phyloP scores from a whole-genome alignment of 805 yeast species.

The Blastobotrys muscicola region DNA sequence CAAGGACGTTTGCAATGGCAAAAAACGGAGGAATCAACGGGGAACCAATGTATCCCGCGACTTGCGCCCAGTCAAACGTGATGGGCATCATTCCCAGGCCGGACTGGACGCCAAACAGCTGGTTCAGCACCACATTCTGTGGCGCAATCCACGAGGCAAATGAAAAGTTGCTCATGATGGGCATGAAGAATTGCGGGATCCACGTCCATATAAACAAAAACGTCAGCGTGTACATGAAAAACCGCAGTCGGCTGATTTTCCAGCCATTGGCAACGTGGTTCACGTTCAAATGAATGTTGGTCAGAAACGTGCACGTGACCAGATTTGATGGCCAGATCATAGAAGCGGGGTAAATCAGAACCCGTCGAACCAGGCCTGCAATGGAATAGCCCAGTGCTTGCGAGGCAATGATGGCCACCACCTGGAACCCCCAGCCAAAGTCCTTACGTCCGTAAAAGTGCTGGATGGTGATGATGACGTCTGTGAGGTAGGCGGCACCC shows the following conservation, averaged over 20 bases:
- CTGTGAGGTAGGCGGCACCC: slow-evolving; percentile 48
- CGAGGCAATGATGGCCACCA: slow-evolving; percentile 43
- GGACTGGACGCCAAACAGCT: slow-evolving; percentile 49
- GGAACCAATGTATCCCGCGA: slow-evolving; percentile 46
- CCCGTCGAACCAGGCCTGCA: slow-evolving; percentile 52
- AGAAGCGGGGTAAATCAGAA: slow-evolving; percentile 54
- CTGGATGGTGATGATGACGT: slow-evolving; percentile 44
- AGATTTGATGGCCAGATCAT: slow-evolving; percentile 65
- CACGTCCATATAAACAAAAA: slow-evolving; percentile 44
- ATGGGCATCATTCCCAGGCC: slow-evolving; percentile 61
- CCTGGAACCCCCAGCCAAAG: slow-evolving; percentile 45
- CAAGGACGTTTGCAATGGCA: slow-evolving; percentile 35
- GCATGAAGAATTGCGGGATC: slow-evolving; percentile 53
- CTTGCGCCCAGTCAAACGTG: slow-evolving; percentile 61
- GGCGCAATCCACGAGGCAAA: slow-evolving; percentile 60
- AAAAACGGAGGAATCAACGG: slow-evolving; percentile 57
- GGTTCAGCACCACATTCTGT: slow-evolving; percentile 50
- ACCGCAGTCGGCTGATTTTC: slow-evolving; percentile 44
- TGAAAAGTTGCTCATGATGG: slow-evolving; percentile 46
- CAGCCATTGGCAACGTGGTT: slow-evolving; percentile 52
- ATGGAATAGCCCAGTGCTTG: slow-evolving; percentile 60
- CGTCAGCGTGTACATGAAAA: slow-evolving; percentile 36
- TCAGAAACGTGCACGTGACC: slow-evolving; percentile 49
- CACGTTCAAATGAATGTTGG: slow-evolving; percentile 40
- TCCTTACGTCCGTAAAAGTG: slow-evolving; percentile 34